Conservation (phyloP, 768 basidiomycete genomes). For the Galerina marginata region DNA sequence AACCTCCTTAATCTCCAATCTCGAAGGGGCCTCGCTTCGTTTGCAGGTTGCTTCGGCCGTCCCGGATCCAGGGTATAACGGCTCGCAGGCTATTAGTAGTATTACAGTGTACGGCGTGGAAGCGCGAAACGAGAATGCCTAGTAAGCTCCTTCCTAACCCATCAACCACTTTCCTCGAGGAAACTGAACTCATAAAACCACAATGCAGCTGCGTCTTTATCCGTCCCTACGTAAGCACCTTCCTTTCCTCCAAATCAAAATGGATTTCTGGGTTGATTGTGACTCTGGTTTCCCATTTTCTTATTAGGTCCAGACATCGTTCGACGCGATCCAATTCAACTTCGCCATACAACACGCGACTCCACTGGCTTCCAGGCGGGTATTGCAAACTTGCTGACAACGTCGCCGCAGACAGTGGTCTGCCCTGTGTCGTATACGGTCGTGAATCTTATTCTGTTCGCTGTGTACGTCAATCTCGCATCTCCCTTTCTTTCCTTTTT, state of each 20-base stretch:
- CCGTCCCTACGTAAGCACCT: slow-evolving; percentile 34
- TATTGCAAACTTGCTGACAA: slow-evolving; percentile 41
- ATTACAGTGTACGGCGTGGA: slow-evolving; percentile 53
- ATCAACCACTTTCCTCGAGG: not conserved
- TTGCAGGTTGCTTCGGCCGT: slow-evolving; percentile 41
- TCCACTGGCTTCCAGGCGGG: slow-evolving; percentile 17
- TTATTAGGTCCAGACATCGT: slow-evolving; percentile 36
- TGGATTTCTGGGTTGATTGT: too few species aligned
- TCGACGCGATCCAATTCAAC: slow-evolving; percentile 35
- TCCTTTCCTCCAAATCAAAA: not conserved
- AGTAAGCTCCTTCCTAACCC: slow-evolving; percentile 41
- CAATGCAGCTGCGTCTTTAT: slow-evolving; percentile 34
- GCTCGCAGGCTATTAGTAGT: slow-evolving; percentile 48
- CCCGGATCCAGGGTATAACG: slow-evolving; percentile 50
- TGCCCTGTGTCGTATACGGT: slow-evolving; percentile 53
- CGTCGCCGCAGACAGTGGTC: slow-evolving; percentile 56
- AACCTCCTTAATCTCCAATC: too few species aligned
- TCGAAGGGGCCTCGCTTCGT: slow-evolving; percentile 39
- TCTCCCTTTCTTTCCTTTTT: not conserved
- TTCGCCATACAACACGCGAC: slow-evolving; percentile 25
- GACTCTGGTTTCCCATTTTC: not conserved
- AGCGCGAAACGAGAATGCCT: slow-evolving; percentile 67
- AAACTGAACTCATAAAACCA: not conserved
- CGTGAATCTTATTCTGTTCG: slow-evolving; percentile 59
- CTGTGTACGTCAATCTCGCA: slow-evolving; percentile 47